Evolutionary conservation across 1,284 basidiomycete species (phyloP).

Genomic region (Papiliotrema laurentii): DNA sequence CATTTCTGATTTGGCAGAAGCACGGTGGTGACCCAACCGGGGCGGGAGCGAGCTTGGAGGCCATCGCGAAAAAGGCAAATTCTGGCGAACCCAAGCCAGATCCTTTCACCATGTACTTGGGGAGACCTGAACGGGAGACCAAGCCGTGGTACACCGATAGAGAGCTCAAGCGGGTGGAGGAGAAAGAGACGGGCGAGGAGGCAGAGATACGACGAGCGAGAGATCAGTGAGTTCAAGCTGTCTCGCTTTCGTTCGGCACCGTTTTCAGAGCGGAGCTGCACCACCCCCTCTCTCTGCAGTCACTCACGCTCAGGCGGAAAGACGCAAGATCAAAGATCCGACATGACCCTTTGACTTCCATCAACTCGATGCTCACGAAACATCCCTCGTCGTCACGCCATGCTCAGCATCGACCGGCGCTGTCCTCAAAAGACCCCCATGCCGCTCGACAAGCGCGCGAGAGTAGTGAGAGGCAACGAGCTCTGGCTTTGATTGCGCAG

Average conservation of each 20-base stretch:
- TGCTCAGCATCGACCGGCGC: neutral
- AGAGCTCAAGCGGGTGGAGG: constrained; percentile 40
- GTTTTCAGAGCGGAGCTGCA: neutral
- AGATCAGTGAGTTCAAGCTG: constrained; percentile 26
- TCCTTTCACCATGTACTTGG: constrained; percentile 47
- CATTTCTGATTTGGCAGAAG: neutral
- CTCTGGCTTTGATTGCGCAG: constrained; percentile 41
- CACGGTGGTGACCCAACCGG: neutral
- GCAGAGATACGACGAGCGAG: constrained; percentile 37
- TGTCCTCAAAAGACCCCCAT: constrained; percentile 5
- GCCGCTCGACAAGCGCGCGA: constrained; percentile 26
- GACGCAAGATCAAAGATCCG: constrained; percentile 37
- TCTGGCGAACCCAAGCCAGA: constrained; percentile 37
- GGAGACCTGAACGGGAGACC: constrained; percentile 45
- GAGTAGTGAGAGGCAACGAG: constrained; percentile 40
- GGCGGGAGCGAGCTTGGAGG: constrained; percentile 20
- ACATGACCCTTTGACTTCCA: constrained; percentile 41
- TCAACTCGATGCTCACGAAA: constrained; percentile 23
- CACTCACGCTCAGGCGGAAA: constrained; percentile 34
- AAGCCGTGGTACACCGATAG: constrained; percentile 48
- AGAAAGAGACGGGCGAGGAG: constrained; percentile 40
- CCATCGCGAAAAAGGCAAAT: constrained; percentile 35
- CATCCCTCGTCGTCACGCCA: constrained; percentile 3
- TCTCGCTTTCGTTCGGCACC: neutral
- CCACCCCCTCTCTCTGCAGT: too few relatives aligned